A percentile compares a stretch with the other conserved stretches of the same genome.
Evolutionary conservation across 2,329 filamentous ascomycete genomes (phyloP).

Genomic region (Teratosphaeriaceae sp.): DNA sequence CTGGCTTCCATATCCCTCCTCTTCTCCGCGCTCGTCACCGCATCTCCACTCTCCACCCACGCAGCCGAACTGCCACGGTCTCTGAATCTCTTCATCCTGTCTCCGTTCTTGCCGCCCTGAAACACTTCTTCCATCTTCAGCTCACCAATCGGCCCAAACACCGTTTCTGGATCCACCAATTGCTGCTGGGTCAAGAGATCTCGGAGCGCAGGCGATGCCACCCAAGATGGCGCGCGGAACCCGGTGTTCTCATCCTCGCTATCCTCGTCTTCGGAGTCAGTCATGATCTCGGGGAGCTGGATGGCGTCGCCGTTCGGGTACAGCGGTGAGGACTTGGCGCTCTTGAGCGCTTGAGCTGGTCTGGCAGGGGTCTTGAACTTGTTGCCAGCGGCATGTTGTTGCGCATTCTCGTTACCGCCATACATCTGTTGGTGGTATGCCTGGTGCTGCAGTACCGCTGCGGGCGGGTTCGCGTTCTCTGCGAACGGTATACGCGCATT

Average conservation of each 20-base stretch:
- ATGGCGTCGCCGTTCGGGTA: constrained; percentile 88
- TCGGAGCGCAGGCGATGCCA: constrained; percentile 76
- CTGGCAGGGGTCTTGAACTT: constrained; percentile 64
- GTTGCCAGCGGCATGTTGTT: constrained; percentile 6
- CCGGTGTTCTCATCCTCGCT: constrained; percentile 48
- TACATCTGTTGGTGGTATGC: constrained; percentile 15
- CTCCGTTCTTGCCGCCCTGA: constrained; percentile 64
- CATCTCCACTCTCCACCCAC: constrained; percentile 70
- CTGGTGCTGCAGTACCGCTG: constrained; percentile 10
- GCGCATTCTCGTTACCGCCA: constrained; percentile 14
- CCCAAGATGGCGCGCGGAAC: constrained; percentile 72
- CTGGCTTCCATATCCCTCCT: constrained; percentile 70
- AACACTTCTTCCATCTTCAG: constrained; percentile 97
- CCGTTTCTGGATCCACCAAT: constrained; percentile 70
- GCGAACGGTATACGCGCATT: constrained; percentile 89
- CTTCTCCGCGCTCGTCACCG: constrained; percentile 82
- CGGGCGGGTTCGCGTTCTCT: constrained; percentile 52
- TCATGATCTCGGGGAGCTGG: constrained; percentile 88
- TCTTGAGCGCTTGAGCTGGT: constrained; percentile 40
- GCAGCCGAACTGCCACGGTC: constrained; percentile 90
- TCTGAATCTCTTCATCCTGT: constrained; percentile 79
- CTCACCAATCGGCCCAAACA: constrained; percentile 84
- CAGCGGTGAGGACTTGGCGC: constrained; percentile 68
- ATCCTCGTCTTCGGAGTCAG: constrained; percentile 86
- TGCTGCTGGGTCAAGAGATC: constrained; percentile 74